phyloP scores from a whole-genome alignment of 2,329 filamentous ascomycete species.

The Colletotrichum melonis region DNA sequence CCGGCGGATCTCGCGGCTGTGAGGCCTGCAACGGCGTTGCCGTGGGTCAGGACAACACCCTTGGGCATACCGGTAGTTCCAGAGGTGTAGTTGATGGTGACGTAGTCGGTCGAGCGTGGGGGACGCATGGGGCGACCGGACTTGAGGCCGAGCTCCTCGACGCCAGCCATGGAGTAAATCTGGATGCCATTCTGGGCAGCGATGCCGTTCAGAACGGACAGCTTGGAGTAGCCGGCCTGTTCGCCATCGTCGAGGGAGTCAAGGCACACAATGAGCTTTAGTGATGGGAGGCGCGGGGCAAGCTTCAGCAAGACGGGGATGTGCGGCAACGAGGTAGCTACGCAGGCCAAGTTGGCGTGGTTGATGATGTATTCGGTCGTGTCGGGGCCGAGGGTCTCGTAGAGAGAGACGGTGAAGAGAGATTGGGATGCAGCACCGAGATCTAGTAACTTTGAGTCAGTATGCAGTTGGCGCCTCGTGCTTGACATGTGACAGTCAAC shows the following conservation, averaged over 20 bases:
- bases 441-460: conserved; percentile 64
- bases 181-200: conserved; percentile 79
- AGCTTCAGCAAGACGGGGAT: conserved; percentile 86
- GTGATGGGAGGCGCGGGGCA: conserved; percentile 76
- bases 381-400: conserved; percentile 93
- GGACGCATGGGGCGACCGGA: conserved; percentile 77
- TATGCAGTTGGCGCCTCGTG: neutral
- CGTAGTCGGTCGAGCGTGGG: conserved; percentile 78
- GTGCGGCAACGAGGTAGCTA: conserved; percentile 84
- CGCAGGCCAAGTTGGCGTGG: conserved; percentile 80
- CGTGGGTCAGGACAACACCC: conserved; percentile 85
- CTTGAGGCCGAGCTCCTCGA: conserved; percentile 82
- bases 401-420: conserved; percentile 91
- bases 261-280: conserved; percentile 90
- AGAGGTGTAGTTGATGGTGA: conserved; percentile 93
- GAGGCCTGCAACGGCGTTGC: conserved; percentile 80
- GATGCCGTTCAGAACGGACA: conserved; percentile 78
- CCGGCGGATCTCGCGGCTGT: conserved; percentile 68
- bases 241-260: conserved; percentile 88
- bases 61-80: conserved; percentile 87
- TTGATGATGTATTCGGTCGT: conserved; percentile 96
- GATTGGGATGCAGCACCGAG: conserved; percentile 88
- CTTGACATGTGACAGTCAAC: conserved; percentile 24
- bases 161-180: conserved; percentile 82
- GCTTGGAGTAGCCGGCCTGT: conserved; percentile 80